Percentiles rank a stretch among this genome's conserved stretches.
Conservation (phyloP, 805 yeast genomes). For the Yarrowia bubula region DNA sequence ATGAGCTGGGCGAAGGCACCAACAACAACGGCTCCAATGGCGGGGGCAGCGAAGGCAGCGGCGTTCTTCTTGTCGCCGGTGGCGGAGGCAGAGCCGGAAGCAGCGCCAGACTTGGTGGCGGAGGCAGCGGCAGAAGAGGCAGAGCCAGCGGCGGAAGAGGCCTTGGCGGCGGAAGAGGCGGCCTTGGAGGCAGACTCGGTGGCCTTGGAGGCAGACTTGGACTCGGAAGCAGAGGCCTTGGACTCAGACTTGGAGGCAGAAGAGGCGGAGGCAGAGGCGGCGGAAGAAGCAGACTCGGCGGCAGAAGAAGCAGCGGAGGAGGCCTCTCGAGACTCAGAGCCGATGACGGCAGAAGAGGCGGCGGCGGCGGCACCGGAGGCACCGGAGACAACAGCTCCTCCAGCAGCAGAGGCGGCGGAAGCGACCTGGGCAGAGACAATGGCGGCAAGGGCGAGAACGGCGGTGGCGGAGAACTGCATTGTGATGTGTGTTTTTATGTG, state of each 20-base stretch:
- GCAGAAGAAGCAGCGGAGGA: slow-evolving; percentile 25
- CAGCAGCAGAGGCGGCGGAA: slow-evolving; percentile 16
- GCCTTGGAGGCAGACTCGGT: not conserved
- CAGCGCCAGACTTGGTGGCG: not conserved
- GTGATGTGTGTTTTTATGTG: slow-evolving; percentile 10
- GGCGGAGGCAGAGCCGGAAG: slow-evolving; percentile 11
- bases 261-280: slow-evolving; percentile 17
- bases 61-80: not conserved
- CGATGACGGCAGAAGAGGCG: slow-evolving; percentile 25
- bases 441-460: slow-evolving; percentile 24
- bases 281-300: slow-evolving; percentile 8
- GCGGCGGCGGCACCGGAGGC: slow-evolving; percentile 28
- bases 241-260: slow-evolving; percentile 3
- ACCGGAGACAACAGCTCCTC: slow-evolving; percentile 19
- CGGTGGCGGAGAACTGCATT: slow-evolving; percentile 22
- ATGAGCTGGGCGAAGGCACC: slow-evolving; percentile 26
- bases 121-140: slow-evolving; percentile 19
- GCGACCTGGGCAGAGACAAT: slow-evolving; percentile 20
- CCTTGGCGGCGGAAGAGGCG: slow-evolving; percentile 10
- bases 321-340: slow-evolving; percentile 21
- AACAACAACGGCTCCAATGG: slow-evolving; percentile 16
- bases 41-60: slow-evolving; percentile 9
- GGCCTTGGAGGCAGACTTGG: slow-evolving; percentile 16
- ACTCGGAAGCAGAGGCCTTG: not conserved
- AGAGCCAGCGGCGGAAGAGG: slow-evolving; percentile 4